Evolutionary conservation across 768 basidiomycete species (phyloP), one percentile per base, ranked within the genome.

Genomic region (Naganishia randhawae): DNA sequence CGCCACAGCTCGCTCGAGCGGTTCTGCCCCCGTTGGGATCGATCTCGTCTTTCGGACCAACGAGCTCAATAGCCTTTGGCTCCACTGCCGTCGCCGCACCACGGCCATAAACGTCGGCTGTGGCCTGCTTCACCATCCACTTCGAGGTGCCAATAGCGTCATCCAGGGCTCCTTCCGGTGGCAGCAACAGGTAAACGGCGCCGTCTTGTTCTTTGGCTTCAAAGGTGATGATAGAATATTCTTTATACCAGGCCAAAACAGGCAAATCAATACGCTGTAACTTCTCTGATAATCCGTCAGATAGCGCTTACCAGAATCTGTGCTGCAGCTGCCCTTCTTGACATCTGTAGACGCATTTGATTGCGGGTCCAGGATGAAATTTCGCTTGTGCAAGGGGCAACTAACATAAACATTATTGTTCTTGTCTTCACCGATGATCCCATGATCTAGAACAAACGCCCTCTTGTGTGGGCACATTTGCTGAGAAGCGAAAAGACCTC

Each of bases 391-490:
- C 54, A 88, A 81, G 0, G 87, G 87, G 72, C 86, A 68, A 84
- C 74, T 77, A 79, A 57, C 62, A 39, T 67, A 70, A 13, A 85
- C 80, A 13, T 83, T 81, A 13, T 86, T 87, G 37, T 83, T 78
- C 22, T 82, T 76, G 57, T 86, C 86, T 72, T 89, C 87, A 0
- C 87, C 87, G 10, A 90, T 81, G 63, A 90, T 84, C 19, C 81
- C 81, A 41, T 88, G 85, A 33, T 86, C 86, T 10, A 89, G 85
- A 10, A 89, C 86, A 72, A 89, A 88, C 0, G 88, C 87, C 3
- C 85, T 83, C 72, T 82, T 83, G 71, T 85, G 83, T 1, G 83
- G 82, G 82, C 74, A 77, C 80, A 88, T 85, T 77, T 89, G 88
- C 74, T 89, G 88, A 1, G 86, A 87, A 0, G 87, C 86, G 73